A percentile compares a stretch with the other conserved stretches of the same genome.
Evolutionary conservation across 2,329 filamentous ascomycete genomes (phyloP).

Genomic region (Ophiostoma ulmi): DNA sequence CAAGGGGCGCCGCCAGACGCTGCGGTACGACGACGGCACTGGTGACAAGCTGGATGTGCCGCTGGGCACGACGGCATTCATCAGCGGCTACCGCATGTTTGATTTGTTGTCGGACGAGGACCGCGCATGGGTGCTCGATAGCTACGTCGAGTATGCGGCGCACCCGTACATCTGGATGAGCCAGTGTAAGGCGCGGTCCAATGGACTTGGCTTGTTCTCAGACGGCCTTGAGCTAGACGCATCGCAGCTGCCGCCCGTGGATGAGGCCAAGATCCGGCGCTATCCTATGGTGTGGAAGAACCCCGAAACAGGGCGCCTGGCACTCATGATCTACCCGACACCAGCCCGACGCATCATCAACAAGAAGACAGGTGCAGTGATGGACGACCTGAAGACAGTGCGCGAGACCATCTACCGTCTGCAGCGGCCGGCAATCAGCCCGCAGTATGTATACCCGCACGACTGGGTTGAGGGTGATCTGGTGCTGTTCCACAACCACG

Average conservation of each 20-base stretch:
- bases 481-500: slow-evolving; percentile 74
- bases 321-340: slow-evolving; percentile 70
- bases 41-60: slow-evolving; percentile 62
- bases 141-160: slow-evolving; percentile 66
- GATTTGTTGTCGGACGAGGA: slow-evolving; percentile 59
- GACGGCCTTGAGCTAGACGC: slow-evolving; percentile 48
- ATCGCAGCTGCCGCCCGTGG: slow-evolving; percentile 58
- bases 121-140: slow-evolving; percentile 60
- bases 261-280: slow-evolving; percentile 60
- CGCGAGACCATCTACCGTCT: slow-evolving; percentile 63
- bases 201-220: slow-evolving; percentile 64
- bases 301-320: slow-evolving; percentile 58
- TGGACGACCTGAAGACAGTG: slow-evolving; percentile 63
- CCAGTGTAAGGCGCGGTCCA: slow-evolving; percentile 57
- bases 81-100: slow-evolving; percentile 65
- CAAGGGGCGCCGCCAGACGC: slow-evolving; percentile 44
- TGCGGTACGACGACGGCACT: slow-evolving; percentile 68
- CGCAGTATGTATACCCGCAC: slow-evolving; percentile 63
- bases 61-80: slow-evolving; percentile 71
- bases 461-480: slow-evolving; percentile 74
- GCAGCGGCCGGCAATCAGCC: slow-evolving; percentile 65
- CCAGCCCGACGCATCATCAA: slow-evolving; percentile 61
- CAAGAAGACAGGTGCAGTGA: slow-evolving; percentile 51
- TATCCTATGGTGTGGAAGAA: slow-evolving; percentile 77
- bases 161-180: slow-evolving; percentile 83